Base-by-base conservation (phyloP, 2,329 filamentous ascomycete genomes). In the Ophiosphaerella narmari region DNA sequence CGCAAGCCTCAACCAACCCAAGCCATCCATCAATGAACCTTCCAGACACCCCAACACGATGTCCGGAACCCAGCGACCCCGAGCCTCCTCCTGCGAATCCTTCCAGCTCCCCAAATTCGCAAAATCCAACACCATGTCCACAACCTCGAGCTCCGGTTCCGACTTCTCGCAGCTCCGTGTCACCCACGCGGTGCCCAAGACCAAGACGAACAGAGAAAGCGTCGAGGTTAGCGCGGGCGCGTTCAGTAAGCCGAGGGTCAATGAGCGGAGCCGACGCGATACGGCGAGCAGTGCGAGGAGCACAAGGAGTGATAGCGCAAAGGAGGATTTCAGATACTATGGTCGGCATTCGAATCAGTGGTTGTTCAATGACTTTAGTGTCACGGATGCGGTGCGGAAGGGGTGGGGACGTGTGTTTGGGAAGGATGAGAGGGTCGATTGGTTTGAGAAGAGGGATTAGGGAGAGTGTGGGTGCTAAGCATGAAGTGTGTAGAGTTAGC, bases 341-440 rank as follows among this genome's bases (percentile, higher is more conserved):
- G 69, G 69, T 5, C 18, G 72, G 5, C 72, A 74, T 53, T 61
- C 61, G 8, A 74, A 74, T 43, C 62, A 62, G 43, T 74, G 72
- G 72, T 48, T 74, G 18, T 74, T 74, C 54, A 70, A 71, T 16
- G 70, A 70, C 37, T 73, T 72, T 35, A 73, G 69, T 32, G 55
- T 74, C 34, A 67, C 62, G 9, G 68, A 65, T 14, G 59, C 56
- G n/a, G 60, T 71, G 26, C 65, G 59, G 42, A 69, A 62, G 52
- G 66, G 67, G 16, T 69, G 52, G 42, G 64, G 58, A 4, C 68
- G 54, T 57, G 58, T 68, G 7, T 68, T 70, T 52, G 46, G 57
- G 7, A 62, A 52, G 52, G 57, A 58, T 6, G 50, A 48, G 3
- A 50, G 47, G 5, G 42, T 39, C n/a, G 50, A 59, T 29, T 54